Base-by-base conservation (phyloP, 140 eudicot species). In the Ambrosia hybrid region DNA sequence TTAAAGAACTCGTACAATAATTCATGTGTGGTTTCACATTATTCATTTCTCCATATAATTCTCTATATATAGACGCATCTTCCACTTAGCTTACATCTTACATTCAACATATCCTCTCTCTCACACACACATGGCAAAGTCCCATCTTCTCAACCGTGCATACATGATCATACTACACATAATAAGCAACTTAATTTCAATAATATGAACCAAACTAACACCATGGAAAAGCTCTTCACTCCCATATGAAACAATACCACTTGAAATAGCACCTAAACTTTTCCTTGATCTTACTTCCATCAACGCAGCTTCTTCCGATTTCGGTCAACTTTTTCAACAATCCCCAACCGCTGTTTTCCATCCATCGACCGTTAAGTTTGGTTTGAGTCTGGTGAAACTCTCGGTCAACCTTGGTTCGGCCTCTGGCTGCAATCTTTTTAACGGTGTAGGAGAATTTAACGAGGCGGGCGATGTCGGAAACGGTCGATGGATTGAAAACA, bases 301-400 rank as follows among this genome's bases (percentile, higher is more conserved):
- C 59, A 65, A 21, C 57, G 12, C 21, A 36, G 92, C 91, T 51
- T 89, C 96, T 10, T 78, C 51, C 0, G 98, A 92, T 65, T 89
- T 85, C 41, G 98, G 98, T 17, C 83, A 85, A 1, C 41, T 87
- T 14, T 21, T 80, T 7, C 85, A 72, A 17, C 69, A 57, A 34
- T 16, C 16, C 13, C 98, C 98, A 4, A 14, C 84, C 0, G 83
- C 84, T 2, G 91, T 92, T 34, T 84, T 92, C 58, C 64, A 72
- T 46, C 98, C 98, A 5, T 55, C 93, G 5, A 73, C 90, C 46
- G n/a, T n/a, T n/a, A n/a, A n/a, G n/a, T n/a, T n/a, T n/a, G n/a
- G n/a, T n/a, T n/a, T n/a, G n/a, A n/a, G n/a, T n/a, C n/a, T n/a
- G n/a, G n/a, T n/a, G n/a, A n/a, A n/a, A n/a, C n/a, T n/a, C n/a